Evolutionary conservation across 2,329 filamentous ascomycete genomes (phyloP).

Genomic region (Pyrenophora teres): DNA sequence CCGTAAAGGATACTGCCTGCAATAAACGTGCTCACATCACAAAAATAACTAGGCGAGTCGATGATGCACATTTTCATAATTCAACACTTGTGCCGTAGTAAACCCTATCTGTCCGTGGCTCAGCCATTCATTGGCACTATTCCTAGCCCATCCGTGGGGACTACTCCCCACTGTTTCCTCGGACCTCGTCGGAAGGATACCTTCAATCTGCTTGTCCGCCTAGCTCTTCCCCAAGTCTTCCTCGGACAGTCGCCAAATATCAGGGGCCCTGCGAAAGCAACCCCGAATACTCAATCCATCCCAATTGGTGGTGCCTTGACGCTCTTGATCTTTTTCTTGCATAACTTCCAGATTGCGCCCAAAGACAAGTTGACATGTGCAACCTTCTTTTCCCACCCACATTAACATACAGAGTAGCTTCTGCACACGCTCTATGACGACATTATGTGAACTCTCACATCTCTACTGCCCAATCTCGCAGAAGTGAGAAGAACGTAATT

Average conservation of each 20-base stretch:
- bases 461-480: too few species aligned
- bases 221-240: background rate
- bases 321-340: background rate
- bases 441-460: too few species aligned
- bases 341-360: background rate
- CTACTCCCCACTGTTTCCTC: background rate
- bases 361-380: constrained; percentile 5
- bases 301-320: background rate
- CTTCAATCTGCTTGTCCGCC: background rate
- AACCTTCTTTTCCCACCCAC: background rate
- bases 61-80: constrained; percentile 1
- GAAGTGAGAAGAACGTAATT: too few species aligned
- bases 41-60: background rate
- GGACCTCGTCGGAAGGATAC: background rate
- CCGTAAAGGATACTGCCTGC: too few species aligned
- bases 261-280: background rate
- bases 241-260: constrained; percentile 3
- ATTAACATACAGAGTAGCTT: too few species aligned
- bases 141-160: background rate
- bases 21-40: background rate
- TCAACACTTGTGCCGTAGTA: constrained; percentile 3
- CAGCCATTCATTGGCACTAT: background rate
- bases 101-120: background rate
- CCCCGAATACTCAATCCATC: background rate
- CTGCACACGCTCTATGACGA: too few species aligned